Evolutionary conservation across 2,329 filamentous ascomycete species (phyloP), one percentile per base, ranked within the genome.

Genomic region (Magnaporthiopsis poae): DNA sequence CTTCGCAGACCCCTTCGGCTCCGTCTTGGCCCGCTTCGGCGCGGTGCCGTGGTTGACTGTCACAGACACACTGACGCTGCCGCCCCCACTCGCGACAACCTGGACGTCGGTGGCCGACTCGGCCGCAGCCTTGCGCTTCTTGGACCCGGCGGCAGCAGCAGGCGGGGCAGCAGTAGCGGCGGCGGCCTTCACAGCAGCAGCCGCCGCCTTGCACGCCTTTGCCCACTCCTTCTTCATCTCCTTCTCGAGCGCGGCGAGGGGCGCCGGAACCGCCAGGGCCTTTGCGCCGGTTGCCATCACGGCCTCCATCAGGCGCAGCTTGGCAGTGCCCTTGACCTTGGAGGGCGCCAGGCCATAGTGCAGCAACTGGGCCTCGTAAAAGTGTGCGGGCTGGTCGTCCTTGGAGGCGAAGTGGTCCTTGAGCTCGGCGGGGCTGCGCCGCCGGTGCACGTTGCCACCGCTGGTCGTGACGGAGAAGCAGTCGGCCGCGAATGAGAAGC

Each of bases 281-380:
- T 52, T 52, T 8, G 27, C 18, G 60, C 60, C 60, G 0, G 78
- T 80, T 2, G 74, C 74, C 52, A 81, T 83, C 67, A 87, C 72
- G 9, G 85, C 84, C 69, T 86, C 82, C n/a, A 83, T 78, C 21
- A 89, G 75, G 2, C 86, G 77, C 76, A 86, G 81, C 66, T 85
- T 84, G 12, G 86, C 85, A 0, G 81, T 80, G 29, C 83, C 80
- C 74, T 88, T 88, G 61, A 80, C 79, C 71, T 85, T 86, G 25
- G 83, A 85, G 0, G 80, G 79, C 8, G 77, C 77, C 0, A 89
- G 77, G 0, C 84, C 86, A 74, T 88, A 88, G 74, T 89, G 86
- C 4, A 86, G 74, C 13, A 88, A 78, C 69, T 89, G 85, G 0
- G 86, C 85, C 68, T 86, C 81, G 67, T 86, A 88, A 82, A 82